Evolutionary conservation across 2,329 filamentous ascomycete species (phyloP), one percentile per base, ranked within the genome.

Genomic region (Macrophomina pseudophaseolina): DNA sequence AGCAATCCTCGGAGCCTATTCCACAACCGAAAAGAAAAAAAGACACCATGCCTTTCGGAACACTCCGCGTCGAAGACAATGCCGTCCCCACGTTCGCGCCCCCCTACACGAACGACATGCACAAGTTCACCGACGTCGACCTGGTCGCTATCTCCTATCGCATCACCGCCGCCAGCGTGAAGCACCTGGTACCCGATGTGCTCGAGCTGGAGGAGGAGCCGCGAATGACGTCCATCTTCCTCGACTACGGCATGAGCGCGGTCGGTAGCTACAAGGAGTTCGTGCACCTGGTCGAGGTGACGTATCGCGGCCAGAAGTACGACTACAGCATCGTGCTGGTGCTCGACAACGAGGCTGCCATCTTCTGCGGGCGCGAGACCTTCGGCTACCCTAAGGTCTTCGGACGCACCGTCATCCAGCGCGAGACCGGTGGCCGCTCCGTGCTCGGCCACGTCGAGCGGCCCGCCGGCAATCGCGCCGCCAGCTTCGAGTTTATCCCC

Each of bases 351-450:
- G 66, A 67, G 23, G 46, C 53, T 14, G 66, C 59, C 14, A 38
- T 48, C 28, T 67, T 56, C 40, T n/a, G 38, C 49, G 2, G 66
- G 66, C 3, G 66, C 3, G 66, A 67, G 49, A 49, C 64, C 5
- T 46, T 64, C n/a, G 66, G 66, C 28, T 35, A 40, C 18, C 65
- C 65, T 6, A 67, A 67, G 23, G 66, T 67, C 5, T 46, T 67
- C n/a, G 66, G 66, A 12, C 14, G 7, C 18, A 51, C 48, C 7
- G 18, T n/a, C 3, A 11, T 51, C 4, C 8, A 51, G 2, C n/a
- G 2, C n/a, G 8, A 18, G 12, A 51, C 48, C 48, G 48, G 48
- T 23, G 14, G 18, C 11, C 48, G 48, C 9, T 5, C 30, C 9
- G 23, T 51, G 6, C 28, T 8, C 5, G 48, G 48, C 48, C 9